Conservation (phyloP, 2,329 filamentous ascomycete species). For the Acarospora socialis region DNA sequence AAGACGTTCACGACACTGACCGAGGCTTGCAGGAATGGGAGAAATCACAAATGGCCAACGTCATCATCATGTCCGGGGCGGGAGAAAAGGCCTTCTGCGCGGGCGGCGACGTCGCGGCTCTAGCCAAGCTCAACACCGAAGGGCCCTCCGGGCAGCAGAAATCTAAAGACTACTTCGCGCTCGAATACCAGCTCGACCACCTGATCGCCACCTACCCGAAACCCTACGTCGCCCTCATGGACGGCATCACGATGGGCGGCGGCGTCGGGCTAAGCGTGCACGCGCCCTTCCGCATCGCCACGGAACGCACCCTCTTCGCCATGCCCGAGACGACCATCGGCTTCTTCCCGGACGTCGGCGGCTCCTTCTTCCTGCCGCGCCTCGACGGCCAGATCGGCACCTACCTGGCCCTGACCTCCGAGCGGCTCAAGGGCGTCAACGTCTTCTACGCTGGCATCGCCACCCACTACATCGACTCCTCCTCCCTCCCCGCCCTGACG, state of each 20-base stretch:
- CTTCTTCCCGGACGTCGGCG: constrained; percentile 96
- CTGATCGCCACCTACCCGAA: constrained; percentile 86
- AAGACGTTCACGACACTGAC: neutral
- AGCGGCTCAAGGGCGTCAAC: constrained; percentile 66
- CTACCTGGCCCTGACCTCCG: constrained; percentile 85
- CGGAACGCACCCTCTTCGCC: constrained; percentile 86
- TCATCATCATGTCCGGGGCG: constrained; percentile 81
- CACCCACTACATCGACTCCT: constrained; percentile 92
- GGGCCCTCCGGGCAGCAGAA: constrained; percentile 55
- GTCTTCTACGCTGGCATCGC: constrained; percentile 84
- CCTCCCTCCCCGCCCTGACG: constrained; percentile 66
- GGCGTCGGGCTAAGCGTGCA: constrained; percentile 90
- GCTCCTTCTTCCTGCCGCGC: constrained; percentile 85
- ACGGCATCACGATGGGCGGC: constrained; percentile 96
- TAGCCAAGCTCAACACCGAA: constrained; percentile 57
- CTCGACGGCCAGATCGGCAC: constrained; percentile 78
- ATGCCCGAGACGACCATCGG: constrained; percentile 99
- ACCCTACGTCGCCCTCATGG: constrained; percentile 90
- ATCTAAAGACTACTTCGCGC: constrained; percentile 74
- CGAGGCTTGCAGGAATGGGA: constrained; percentile 55
- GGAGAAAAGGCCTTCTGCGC: constrained; percentile 80
- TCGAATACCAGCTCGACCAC: constrained; percentile 95
- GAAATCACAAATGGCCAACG: constrained; percentile 85
- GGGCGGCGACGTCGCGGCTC: constrained; percentile 73
- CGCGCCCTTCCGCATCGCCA: constrained; percentile 91